Conservation (phyloP, 495 filamentous ascomycete genomes). For the Penicillium roqueforti region DNA sequence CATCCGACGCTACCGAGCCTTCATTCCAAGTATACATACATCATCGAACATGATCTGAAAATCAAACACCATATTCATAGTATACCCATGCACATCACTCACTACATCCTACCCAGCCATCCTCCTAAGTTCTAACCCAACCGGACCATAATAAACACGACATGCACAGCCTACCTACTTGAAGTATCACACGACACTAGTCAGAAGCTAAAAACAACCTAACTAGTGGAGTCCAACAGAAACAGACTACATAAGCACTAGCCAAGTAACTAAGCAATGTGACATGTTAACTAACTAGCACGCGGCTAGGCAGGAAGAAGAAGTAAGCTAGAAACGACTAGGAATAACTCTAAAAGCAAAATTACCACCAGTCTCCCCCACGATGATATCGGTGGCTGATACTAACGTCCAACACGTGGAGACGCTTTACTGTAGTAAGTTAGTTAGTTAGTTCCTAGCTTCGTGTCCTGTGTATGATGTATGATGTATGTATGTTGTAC, state of each 20-base stretch:
- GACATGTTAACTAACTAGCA: too few species aligned
- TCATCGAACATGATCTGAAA: not conserved
- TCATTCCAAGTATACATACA: not conserved
- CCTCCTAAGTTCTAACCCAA: not conserved
- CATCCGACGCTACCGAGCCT: too few species aligned
- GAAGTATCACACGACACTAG: not conserved
- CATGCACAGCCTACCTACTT: not conserved
- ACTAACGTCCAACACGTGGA: slow-evolving; percentile 6
- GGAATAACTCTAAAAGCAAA: slow-evolving; percentile 7
- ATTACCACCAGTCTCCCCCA: not conserved
- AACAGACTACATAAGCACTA: not conserved
- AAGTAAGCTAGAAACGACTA: slow-evolving; percentile 1
- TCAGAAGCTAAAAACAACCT: not conserved
- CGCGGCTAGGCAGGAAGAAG: not conserved
- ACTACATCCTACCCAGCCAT: not conserved
- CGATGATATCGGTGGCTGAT: slow-evolving; percentile 9
- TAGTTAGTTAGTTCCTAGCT: too few species aligned
- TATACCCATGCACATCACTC: not conserved
- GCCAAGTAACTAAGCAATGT: slow-evolving; percentile 2
- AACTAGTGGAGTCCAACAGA: not conserved
- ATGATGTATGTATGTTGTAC: not conserved
- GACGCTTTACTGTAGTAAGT: not conserved
- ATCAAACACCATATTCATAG: not conserved
- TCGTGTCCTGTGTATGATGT: not conserved
- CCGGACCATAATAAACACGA: not conserved